Conservation (phyloP, 148 eudicot genomes). For the Fagopyrum tataricum region DNA sequence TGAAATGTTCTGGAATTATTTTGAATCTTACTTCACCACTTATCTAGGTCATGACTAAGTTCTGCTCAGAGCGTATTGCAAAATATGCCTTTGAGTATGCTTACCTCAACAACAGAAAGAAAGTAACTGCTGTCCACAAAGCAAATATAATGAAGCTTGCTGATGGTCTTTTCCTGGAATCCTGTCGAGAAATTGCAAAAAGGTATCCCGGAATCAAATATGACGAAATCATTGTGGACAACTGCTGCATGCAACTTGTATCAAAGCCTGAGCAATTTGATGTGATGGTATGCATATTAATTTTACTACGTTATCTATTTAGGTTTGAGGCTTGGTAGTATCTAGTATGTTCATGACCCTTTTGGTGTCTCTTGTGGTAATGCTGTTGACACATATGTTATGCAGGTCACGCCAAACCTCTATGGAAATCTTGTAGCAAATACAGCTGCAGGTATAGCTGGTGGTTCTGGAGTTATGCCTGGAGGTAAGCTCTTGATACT, state of each 20-base stretch:
- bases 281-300: constrained; percentile 28
- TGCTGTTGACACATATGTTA: constrained; percentile 5
- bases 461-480: constrained; percentile 54
- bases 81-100: constrained; percentile 40
- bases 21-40: constrained; percentile 12
- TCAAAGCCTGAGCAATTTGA: constrained; percentile 40
- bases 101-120: constrained; percentile 37
- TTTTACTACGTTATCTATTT: not conserved
- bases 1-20: constrained; percentile 7
- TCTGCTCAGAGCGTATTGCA: constrained; percentile 34
- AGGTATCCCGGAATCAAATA: constrained; percentile 35
- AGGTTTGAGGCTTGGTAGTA: not conserved
- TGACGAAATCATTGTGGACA: constrained; percentile 34
- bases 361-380: not conserved
- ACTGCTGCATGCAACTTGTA: constrained; percentile 45
- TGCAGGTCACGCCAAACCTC: constrained; percentile 52
- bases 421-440: constrained; percentile 48
- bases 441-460: constrained; percentile 54
- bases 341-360: not conserved
- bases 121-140: constrained; percentile 35
- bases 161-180: constrained; percentile 38
- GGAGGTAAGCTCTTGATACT: constrained; percentile 26
- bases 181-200: constrained; percentile 32
- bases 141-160: constrained; percentile 41
- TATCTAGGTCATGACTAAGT: constrained; percentile 35